Conservation (phyloP, 1,139 yeast species). For the Protomyces gravidus region DNA sequence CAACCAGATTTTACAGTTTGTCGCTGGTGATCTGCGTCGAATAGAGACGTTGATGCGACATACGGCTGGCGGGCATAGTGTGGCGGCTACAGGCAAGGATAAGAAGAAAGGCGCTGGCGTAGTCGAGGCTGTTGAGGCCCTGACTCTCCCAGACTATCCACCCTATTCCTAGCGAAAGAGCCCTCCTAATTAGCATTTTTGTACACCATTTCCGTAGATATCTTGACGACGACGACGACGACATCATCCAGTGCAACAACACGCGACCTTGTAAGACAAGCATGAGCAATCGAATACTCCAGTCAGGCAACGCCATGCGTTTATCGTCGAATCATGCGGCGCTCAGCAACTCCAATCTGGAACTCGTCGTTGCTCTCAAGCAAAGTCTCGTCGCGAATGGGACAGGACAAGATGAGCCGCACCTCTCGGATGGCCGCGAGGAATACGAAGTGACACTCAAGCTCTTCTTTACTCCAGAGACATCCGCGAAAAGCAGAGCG, state of each 20-base stretch:
- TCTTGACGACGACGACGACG: too few relatives aligned
- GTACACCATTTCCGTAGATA: too few relatives aligned
- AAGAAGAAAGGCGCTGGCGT: conserved; percentile 15
- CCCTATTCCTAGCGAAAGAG: neutral
- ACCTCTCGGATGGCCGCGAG: conserved; percentile 13
- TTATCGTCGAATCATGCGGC: conserved; percentile 3
- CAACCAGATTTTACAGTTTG: conserved; percentile 15
- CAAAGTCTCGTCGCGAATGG: conserved; percentile 9
- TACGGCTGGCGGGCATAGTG: conserved; percentile 5
- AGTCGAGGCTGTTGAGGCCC: conserved; percentile 18
- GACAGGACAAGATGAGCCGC: neutral
- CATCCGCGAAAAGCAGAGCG: neutral
- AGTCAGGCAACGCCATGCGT: neutral
- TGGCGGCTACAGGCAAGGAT: neutral
- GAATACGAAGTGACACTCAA: conserved; percentile 24
- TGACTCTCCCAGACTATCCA: conserved; percentile 13
- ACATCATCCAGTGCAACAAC: neutral
- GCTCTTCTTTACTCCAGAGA: conserved; percentile 17
- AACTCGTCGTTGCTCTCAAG: conserved; percentile 6
- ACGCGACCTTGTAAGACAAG: neutral
- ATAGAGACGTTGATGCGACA: conserved; percentile 7
- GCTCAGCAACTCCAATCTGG: conserved; percentile 6
- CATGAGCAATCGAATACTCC: neutral
- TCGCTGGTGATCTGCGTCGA: conserved; percentile 8
- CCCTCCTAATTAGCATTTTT: too few relatives aligned